These are phyloP conservation scores for Gossypium longicalyx DNA, from an alignment of 345 rosid species.

Conservation along the genomic window DNA sequence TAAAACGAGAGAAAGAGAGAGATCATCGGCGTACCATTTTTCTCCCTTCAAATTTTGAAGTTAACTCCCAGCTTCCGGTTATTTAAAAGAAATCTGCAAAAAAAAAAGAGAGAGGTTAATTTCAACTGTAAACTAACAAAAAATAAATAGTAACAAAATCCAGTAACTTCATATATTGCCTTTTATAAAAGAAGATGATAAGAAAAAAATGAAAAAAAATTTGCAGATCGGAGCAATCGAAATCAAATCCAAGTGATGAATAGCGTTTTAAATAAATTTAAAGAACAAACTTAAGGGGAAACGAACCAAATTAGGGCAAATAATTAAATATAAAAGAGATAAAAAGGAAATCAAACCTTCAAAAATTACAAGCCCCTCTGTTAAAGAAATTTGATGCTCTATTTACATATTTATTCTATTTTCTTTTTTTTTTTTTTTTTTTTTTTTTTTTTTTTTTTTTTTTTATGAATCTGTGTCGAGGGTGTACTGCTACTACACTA, in stretches of 20 bases:
- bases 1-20: neutral
- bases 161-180: neutral
- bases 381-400: neutral
- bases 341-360: neutral
- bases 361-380: neutral
- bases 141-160: neutral
- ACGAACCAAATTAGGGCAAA: neutral
- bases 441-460: too few species aligned
- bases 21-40: neutral
- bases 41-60: neutral
- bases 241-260: neutral
- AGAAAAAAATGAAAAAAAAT: neutral
- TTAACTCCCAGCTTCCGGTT: neutral
- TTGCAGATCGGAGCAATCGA: neutral
- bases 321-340: neutral
- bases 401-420: too few species aligned
- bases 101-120: neutral
- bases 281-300: neutral
- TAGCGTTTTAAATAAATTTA: neutral
- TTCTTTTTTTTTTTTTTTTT: too few species aligned
- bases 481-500: too few species aligned
- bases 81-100: conserved; percentile 4
- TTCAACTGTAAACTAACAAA: neutral
- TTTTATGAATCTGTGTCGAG: too few species aligned
- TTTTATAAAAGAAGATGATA: neutral